Evolutionary conservation across 441 rosid species (phyloP).

Genomic region (Kokia cookei): DNA sequence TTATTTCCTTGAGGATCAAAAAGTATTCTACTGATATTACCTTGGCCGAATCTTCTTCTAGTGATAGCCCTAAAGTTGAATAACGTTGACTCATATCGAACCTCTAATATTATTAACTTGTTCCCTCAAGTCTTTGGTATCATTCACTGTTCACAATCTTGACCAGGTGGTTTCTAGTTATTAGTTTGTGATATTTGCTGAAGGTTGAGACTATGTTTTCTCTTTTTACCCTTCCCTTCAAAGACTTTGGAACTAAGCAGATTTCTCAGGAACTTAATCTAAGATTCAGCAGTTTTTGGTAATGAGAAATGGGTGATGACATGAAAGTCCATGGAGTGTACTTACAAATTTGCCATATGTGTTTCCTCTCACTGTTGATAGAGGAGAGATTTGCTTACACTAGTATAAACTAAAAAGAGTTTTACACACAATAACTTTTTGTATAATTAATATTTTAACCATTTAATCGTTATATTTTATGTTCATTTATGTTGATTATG

Average conservation of each 20-base stretch:
- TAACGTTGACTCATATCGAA: constrained; percentile 24
- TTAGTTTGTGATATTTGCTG: not conserved
- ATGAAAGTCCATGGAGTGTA: not conserved
- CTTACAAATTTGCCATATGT: not conserved
- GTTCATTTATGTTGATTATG: too few species aligned
- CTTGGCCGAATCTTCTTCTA: constrained; percentile 27
- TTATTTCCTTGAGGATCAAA: constrained; percentile 68
- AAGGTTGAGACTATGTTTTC: not conserved
- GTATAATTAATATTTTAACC: too few species aligned
- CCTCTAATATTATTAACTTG: not conserved
- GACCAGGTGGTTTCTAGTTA: not conserved
- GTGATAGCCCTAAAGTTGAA: constrained; percentile 9
- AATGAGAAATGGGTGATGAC: not conserved
- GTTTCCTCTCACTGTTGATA: too few species aligned
- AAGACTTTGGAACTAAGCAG: not conserved
- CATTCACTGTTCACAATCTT: not conserved
- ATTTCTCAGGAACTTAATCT: not conserved
- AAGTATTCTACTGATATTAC: constrained; percentile 54
- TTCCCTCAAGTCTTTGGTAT: not conserved
- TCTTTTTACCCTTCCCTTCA: not conserved
- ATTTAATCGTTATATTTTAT: too few species aligned
- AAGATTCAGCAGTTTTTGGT: not conserved
- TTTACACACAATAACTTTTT: too few species aligned
- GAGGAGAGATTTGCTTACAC: too few species aligned
- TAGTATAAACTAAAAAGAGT: too few species aligned